These are phyloP conservation scores for Russula compacta DNA, from an alignment of 768 basidiomycete genomes.

Conservation along the genomic window DNA sequence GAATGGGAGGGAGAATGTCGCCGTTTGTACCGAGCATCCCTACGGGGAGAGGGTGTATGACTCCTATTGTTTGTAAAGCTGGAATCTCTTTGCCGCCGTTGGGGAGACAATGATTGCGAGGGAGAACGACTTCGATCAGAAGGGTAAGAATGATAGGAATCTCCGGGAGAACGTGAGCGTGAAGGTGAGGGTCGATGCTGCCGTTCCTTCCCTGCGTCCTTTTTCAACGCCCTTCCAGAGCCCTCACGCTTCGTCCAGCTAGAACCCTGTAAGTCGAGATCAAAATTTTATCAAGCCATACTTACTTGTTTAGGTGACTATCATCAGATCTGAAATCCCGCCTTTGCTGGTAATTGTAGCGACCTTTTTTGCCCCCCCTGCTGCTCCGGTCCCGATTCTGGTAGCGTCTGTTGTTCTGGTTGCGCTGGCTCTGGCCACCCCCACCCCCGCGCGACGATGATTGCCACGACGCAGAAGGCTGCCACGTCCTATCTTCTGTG, in stretches of 20 bases:
- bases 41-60: slow-evolving; percentile 41
- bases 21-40: slow-evolving; percentile 29
- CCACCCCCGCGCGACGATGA: slow-evolving; percentile 27
- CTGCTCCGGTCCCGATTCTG: slow-evolving; percentile 18
- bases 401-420: slow-evolving; percentile 30
- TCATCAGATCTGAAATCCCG: slow-evolving; percentile 48
- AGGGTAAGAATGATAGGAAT: slow-evolving; percentile 53
- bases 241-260: slow-evolving; percentile 64
- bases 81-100: slow-evolving; percentile 43
- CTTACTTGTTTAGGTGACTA: slow-evolving; percentile 68
- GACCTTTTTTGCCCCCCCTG: slow-evolving; percentile 21
- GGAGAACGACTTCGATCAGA: slow-evolving; percentile 60
- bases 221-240: slow-evolving; percentile 32
- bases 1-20: slow-evolving; percentile 26
- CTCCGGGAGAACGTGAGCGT: slow-evolving; percentile 46
- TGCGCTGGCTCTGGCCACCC: slow-evolving; percentile 30
- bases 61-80: slow-evolving; percentile 38
- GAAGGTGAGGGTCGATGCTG: slow-evolving; percentile 43
- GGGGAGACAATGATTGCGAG: slow-evolving; percentile 54
- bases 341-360: slow-evolving; percentile 29
- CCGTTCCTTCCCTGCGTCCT: slow-evolving; percentile 33
- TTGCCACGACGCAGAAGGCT: slow-evolving; percentile 64
- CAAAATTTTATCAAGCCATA: neutral
- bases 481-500: slow-evolving; percentile 55
- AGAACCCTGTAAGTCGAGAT: slow-evolving; percentile 2